phyloP scores from a whole-genome alignment of 495 filamentous ascomycete species.

The Daldinia concentrica region DNA sequence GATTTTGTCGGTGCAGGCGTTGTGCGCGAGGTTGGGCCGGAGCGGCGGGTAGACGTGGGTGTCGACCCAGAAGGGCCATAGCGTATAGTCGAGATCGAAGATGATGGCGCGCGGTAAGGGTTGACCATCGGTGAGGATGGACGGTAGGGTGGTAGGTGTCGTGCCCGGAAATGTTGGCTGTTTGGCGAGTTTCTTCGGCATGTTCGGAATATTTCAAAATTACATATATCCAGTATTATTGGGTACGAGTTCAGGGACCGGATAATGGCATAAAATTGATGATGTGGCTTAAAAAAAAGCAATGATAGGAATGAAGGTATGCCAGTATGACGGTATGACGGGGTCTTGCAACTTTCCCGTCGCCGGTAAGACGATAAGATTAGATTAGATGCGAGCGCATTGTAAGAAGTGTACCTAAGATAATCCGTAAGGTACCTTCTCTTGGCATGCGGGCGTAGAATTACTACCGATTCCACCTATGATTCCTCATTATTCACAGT shows the following conservation, averaged over 20 bases:
- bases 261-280: background rate
- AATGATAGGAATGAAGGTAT: background rate
- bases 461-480: conserved; percentile 23
- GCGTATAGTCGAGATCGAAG: conserved; percentile 96
- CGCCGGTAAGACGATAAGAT: conserved; percentile 5
- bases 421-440: background rate
- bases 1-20: conserved; percentile 62
- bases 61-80: conserved; percentile 98
- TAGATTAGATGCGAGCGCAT: conserved; percentile 1
- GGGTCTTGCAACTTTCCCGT: background rate
- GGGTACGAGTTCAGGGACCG: background rate
- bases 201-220: background rate
- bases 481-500: background rate
- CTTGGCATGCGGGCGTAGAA: conserved; percentile 10
- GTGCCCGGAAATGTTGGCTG: conserved; percentile 36
- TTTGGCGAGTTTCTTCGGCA: conserved; percentile 43
- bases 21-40: conserved; percentile 66
- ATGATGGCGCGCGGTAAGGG: conserved; percentile 86
- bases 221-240: background rate
- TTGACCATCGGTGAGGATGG: conserved; percentile 72
- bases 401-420: no score
- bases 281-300: background rate
- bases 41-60: conserved; percentile 88
- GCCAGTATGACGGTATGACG: background rate
- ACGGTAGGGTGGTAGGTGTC: conserved; percentile 14